Percentiles rank a stretch among this genome's conserved stretches.
phyloP scores from a whole-genome alignment of 352 stramenopile genomes.

The Phytopythium sindhum region DNA sequence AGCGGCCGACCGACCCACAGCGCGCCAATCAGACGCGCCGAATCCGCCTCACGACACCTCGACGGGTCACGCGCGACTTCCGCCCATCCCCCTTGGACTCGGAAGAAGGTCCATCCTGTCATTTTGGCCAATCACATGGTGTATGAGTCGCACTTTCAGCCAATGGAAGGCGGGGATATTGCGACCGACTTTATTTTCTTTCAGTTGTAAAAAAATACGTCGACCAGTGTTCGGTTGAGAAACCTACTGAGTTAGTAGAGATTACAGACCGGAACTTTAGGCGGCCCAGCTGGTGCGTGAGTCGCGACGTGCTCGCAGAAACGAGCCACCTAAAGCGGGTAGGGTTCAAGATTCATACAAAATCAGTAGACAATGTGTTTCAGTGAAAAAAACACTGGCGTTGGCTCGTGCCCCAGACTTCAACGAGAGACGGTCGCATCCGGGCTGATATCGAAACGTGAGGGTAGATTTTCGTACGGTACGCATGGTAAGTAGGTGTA shows the following conservation, averaged over 20 bases:
- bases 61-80: conserved; percentile 9
- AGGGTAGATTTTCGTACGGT: background rate
- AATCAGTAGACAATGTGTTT: background rate
- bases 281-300: background rate
- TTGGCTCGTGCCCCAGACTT: background rate
- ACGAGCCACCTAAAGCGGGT: background rate
- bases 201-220: conserved; percentile 6
- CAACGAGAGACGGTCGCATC: background rate
- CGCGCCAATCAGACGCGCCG: conserved; percentile 2
- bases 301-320: background rate
- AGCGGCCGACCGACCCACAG: background rate
- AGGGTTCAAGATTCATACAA: background rate
- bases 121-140: conserved; percentile 5
- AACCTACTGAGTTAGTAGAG: background rate
- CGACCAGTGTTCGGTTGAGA: background rate
- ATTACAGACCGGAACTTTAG: background rate
- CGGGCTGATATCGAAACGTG: background rate
- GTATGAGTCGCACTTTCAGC: background rate
- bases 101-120: conserved; percentile 13
- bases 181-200: background rate
- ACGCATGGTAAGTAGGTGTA: no score
- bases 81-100: background rate
- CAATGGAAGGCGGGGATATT: background rate
- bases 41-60: conserved; percentile 3
- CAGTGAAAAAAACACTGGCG: background rate